Base-by-base conservation (phyloP, 495 filamentous ascomycete species). In the Rhizodiscina lignyota region DNA sequence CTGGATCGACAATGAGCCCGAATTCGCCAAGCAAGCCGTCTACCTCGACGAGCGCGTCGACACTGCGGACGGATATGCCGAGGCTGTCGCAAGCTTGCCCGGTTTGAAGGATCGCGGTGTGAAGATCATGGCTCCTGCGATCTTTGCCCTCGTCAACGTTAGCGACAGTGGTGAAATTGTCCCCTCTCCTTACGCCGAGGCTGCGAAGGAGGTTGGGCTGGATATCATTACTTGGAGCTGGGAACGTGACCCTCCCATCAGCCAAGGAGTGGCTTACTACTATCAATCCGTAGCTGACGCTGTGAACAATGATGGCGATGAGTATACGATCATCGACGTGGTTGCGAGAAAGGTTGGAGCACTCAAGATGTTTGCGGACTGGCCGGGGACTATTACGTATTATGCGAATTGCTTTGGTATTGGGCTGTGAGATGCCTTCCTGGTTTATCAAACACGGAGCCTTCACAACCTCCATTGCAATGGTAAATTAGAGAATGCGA, bases 201-300 rank as follows among this genome's bases (percentile, higher is more conserved):
- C 53, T 19, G 70, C 67, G 1, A 66, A 64, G 45, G 48, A 58
- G 22, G 60, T 65, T 3, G 68, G 68, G 0, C 43, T 77, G 19
- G 63, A 72, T 26, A 59, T 76, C 30, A 59, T 76, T 12, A 66
- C 66, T 4, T 77, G 70, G 72, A 70, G 60, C n/a, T 55, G 75
- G 26, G 72, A 77, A 51, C 56, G 72, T 2, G 70, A 64, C 1
- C 68, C 64, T 0, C 66, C 62, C 37, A 44, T 75, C 34, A 58
- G 57, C 12, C 53, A 63, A 32, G 65, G 57, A 4, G 48, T 45
- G 5, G 65, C 57, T n/a, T 75, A 71, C 42, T 77, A 72, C 47
- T 68, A 68, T 32, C 45, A 46, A 30, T 59, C 56, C n/a, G 53
- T 76, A 17, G 53, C 51, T 0, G 51, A 55, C 27, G 61, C 56